Base-by-base conservation (phyloP, 148 eudicot genomes). In the Arctostaphylos glauca region DNA sequence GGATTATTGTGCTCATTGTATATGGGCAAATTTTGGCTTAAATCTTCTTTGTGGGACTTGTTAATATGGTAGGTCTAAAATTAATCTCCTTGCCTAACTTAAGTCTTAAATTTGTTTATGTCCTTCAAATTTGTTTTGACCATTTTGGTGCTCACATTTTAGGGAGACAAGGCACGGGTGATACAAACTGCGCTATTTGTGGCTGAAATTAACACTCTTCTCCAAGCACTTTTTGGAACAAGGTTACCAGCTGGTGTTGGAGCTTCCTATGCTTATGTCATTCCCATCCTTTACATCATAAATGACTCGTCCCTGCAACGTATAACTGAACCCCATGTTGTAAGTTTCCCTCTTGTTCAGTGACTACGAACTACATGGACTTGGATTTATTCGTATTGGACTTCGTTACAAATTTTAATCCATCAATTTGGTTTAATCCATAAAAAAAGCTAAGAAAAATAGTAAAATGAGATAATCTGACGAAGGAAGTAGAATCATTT, bases 101-200 rank as follows among this genome's bases (percentile, higher is more conserved):
- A 55, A 38, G 52, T 64, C 70, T 41, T 43, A n/a, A 59, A 38
- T 53, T 23, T 78, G 81, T 78, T 58, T 44, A 14, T 44, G 41
- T n/a, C 14, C 62, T 64, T 23, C 21, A 13, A 62, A 15, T 14
- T 74, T 43, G 13, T 19, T 74, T 56, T 56, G 70, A 58, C 25
- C 44, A 74, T 83, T 54, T 85, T 58, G 73, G 76, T 81, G 75
- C 62, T 85, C 15, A 53, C 73, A 41, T 83, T 82, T 44, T 89
- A 96, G 99, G 99, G 99, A 47, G 99, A 97, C 86, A 97, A 97
- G 88, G 99, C 96, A 85, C 93, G 94, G 79, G 99, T 97, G 70
- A 92, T 97, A 78, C 98, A 97, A 85, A 94, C 99, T 60, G 88
- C 94, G 81, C 90, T 97, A 21, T 97, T 97, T 87, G 99, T 97